Conservation (phyloP, 371 early-diverging fungal genomes). For the Cokeromyces recurvatus region DNA sequence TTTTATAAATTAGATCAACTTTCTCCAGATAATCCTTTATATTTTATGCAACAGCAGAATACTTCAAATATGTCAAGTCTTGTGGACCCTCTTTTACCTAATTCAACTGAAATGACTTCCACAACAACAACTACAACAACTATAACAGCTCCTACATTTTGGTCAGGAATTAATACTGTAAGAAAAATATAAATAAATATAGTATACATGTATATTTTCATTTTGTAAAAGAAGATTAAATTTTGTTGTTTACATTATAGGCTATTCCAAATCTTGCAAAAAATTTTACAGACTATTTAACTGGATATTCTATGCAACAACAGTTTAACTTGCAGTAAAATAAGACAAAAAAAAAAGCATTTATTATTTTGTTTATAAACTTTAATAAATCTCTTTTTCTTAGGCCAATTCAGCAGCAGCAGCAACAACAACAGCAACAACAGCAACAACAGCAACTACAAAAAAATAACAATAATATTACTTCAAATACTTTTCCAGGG, state of each 20-base stretch:
- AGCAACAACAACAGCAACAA: no score
- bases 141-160: constrained; percentile 24
- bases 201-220: not conserved
- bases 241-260: constrained; percentile 14
- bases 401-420: no score
- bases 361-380: no score
- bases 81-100: constrained; percentile 18
- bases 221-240: no score
- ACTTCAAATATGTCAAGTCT: no score
- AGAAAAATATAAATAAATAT: not conserved
- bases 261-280: constrained; percentile 44
- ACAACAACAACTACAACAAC: no score
- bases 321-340: not conserved
- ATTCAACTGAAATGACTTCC: not conserved
- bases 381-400: no score
- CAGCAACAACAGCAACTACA: no score
- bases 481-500: no score
- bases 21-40: constrained; percentile 30
- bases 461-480: no score
- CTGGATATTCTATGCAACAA: constrained; percentile 24
- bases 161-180: constrained; percentile 43
- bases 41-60: constrained; percentile 32
- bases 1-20: constrained; percentile 37
- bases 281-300: constrained; percentile 42
- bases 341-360: no score